Evolutionary conservation across 108 stramenopile genomes (phyloP).

Genomic region (Skeletonema grethae): DNA sequence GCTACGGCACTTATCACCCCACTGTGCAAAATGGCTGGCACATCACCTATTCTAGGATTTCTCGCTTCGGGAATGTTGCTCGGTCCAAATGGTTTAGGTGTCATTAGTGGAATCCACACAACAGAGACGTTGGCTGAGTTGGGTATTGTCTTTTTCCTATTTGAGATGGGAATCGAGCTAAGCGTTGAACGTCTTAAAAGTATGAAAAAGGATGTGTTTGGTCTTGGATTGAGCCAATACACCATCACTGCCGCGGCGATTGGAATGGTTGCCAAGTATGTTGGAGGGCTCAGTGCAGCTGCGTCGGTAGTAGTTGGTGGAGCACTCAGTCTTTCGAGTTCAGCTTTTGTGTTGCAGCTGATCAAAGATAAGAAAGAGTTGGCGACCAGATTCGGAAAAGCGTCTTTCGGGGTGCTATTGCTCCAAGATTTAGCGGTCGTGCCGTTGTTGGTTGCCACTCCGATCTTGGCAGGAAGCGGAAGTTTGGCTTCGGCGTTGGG

Average conservation of each 20-base stretch:
- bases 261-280: constrained; percentile 63
- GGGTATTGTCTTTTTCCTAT: constrained; percentile 96
- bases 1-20: constrained; percentile 92
- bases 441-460: constrained; percentile 93
- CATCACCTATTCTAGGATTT: constrained; percentile 93
- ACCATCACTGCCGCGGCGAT: constrained; percentile 63
- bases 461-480: constrained; percentile 90
- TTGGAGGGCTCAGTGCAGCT: constrained; percentile 67
- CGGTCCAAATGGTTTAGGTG: constrained; percentile 88
- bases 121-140: constrained; percentile 88
- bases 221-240: constrained; percentile 90
- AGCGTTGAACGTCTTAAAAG: constrained; percentile 80
- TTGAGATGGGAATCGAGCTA: constrained; percentile 98
- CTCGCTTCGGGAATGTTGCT: constrained; percentile 88
- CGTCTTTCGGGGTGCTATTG: constrained; percentile 91
- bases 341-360: constrained; percentile 95
- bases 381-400: constrained; percentile 92
- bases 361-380: constrained; percentile 95
- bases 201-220: constrained; percentile 94
- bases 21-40: constrained; percentile 80
- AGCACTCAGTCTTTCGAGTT: constrained; percentile 86
- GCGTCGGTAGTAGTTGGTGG: constrained; percentile 90
- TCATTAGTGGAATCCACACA: constrained; percentile 82
- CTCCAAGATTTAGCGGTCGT: constrained; percentile 96
- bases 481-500: constrained; percentile 84